Conservation (phyloP, 108 stramenopile species). For the Nitzschia palea region DNA sequence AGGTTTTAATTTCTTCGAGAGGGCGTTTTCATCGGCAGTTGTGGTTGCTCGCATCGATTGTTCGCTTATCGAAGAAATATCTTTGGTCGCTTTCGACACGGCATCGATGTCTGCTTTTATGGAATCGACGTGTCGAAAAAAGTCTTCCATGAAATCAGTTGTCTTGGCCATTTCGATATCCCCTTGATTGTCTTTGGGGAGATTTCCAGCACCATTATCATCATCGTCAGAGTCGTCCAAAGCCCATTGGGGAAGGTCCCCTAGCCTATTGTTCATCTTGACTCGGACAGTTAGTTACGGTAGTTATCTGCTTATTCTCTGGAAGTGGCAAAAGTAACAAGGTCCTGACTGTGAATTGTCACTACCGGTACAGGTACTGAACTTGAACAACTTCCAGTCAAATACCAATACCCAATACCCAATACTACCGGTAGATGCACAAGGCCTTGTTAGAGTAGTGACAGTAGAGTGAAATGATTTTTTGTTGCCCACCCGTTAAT, state of each 20-base stretch:
- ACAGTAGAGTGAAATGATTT: no score
- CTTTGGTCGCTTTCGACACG: slow-evolving; percentile 65
- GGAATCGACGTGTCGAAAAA: slow-evolving; percentile 81
- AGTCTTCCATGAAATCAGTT: slow-evolving; percentile 75
- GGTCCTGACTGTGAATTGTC: no score
- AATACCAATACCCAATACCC: no score
- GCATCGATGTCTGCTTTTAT: slow-evolving; percentile 81
- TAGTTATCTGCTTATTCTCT: no score
- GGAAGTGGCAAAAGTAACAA: no score
- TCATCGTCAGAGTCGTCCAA: slow-evolving; percentile 40
- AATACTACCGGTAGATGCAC: no score
- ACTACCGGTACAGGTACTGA: no score
- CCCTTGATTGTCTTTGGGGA: slow-evolving; percentile 13
- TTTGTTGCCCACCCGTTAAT: no score
- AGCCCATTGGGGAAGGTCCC: slow-evolving; percentile 83
- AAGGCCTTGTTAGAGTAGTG: no score
- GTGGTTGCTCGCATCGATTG: slow-evolving; percentile 77
- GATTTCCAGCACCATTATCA: slow-evolving; percentile 30
- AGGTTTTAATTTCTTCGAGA: slow-evolving; percentile 61
- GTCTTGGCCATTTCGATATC: slow-evolving; percentile 65
- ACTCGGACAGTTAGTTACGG: neutral
- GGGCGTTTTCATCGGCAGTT: slow-evolving; percentile 68
- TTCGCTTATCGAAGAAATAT: slow-evolving; percentile 74
- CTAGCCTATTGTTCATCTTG: slow-evolving; percentile 85
- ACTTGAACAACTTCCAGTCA: no score